A percentile compares a stretch with the other conserved stretches of the same genome.
phyloP scores from a whole-genome alignment of 768 basidiomycete genomes.

The Xerocomus spinulosus region DNA sequence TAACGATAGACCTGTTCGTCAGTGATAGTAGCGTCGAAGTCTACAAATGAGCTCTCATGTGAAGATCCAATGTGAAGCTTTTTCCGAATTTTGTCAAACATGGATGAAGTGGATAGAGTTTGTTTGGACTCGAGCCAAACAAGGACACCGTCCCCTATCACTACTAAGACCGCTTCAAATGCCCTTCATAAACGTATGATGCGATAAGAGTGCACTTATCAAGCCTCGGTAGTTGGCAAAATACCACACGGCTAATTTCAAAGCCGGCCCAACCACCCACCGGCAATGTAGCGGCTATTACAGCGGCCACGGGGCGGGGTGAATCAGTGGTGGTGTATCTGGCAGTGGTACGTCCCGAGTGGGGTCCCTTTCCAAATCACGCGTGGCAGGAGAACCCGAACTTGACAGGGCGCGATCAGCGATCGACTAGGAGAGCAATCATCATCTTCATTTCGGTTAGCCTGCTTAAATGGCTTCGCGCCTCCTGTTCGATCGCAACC shows the following conservation, averaged over 20 bases:
- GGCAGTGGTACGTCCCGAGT: neutral
- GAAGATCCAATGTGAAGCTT: slow-evolving; percentile 9
- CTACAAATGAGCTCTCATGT: neutral
- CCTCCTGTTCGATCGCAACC: slow-evolving; percentile 5
- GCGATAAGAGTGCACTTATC: slow-evolving; percentile 3
- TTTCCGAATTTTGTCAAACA: slow-evolving; percentile 12
- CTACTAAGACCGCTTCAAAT: neutral
- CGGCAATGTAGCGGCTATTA: neutral
- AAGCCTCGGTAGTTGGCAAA: neutral
- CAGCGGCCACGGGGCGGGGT: neutral
- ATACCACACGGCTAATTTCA: slow-evolving; percentile 1
- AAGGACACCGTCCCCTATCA: neutral
- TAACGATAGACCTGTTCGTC: slow-evolving; percentile 44
- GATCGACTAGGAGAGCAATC: slow-evolving; percentile 24
- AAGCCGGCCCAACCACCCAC: slow-evolving; percentile 4
- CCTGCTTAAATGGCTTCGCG: slow-evolving; percentile 14
- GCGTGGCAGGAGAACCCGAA: slow-evolving; percentile 5
- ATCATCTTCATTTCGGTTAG: slow-evolving; percentile 26
- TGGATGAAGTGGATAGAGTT: no score
- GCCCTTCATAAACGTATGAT: neutral
- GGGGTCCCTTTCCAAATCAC: neutral
- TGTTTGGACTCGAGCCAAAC: slow-evolving; percentile 13
- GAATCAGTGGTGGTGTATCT: neutral
- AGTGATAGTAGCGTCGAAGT: slow-evolving; percentile 4
- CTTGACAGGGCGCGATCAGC: slow-evolving; percentile 17